These are phyloP conservation scores for Calonectria pseudoturangicola DNA, from an alignment of 2,329 filamentous ascomycete genomes.

Conservation along the genomic window DNA sequence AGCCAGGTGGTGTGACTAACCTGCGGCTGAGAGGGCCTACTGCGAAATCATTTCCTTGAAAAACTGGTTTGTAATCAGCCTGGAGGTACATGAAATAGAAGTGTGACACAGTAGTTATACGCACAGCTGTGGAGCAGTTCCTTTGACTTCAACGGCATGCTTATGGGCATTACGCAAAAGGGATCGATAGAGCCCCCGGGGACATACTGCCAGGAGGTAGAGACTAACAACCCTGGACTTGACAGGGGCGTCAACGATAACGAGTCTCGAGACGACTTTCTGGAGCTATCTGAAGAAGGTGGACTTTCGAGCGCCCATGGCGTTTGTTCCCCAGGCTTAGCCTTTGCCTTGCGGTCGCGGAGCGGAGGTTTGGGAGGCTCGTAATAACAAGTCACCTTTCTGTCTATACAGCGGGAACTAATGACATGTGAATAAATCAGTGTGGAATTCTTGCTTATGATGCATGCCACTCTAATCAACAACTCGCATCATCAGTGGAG, in stretches of 20 bases:
- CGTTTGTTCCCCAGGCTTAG: background rate
- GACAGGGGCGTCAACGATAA: too few species aligned
- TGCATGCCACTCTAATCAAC: background rate
- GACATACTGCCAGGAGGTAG: constrained; percentile 10
- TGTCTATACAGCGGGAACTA: constrained; percentile 5
- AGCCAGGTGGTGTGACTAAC: background rate
- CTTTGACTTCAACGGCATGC: constrained; percentile 17
- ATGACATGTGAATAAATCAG: background rate
- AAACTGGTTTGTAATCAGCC: background rate
- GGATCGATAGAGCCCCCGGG: constrained; percentile 15
- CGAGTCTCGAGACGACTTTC: too few species aligned
- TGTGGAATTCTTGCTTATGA: background rate
- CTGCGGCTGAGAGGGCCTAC: background rate
- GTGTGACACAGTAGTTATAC: background rate
- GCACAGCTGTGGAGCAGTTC: constrained; percentile 12
- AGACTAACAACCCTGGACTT: background rate
- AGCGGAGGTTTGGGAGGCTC: background rate
- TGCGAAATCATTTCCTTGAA: constrained; percentile 16
- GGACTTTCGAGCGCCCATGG: background rate
- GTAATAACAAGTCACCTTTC: background rate
- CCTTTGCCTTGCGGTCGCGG: background rate
- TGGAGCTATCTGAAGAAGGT: background rate
- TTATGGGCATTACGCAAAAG: background rate
- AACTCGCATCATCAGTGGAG: background rate
- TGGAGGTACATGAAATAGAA: background rate